Conservation (phyloP, 805 yeast species). For the Candida odintsovae region DNA sequence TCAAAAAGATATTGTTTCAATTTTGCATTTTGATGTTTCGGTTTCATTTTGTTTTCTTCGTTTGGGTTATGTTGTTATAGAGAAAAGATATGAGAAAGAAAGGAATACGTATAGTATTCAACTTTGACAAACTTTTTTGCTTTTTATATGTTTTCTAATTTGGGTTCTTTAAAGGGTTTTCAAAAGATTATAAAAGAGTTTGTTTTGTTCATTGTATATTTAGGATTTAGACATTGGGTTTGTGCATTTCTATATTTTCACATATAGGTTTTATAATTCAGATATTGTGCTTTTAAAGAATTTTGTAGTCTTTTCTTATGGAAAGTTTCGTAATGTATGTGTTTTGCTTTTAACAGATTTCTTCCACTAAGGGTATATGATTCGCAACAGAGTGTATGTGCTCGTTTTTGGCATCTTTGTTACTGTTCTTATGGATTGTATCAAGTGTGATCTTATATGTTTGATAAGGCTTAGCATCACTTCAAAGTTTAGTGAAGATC, state of each 20-base stretch:
- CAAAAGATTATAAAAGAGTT: slow-evolving; percentile 15
- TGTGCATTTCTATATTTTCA: slow-evolving; percentile 11
- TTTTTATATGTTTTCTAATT: neutral
- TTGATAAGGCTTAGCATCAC: too few species aligned
- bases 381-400: too few species aligned
- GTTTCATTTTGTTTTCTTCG: slow-evolving; percentile 3
- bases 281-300: neutral
- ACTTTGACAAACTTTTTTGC: neutral
- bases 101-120: neutral
- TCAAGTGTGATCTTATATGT: too few species aligned
- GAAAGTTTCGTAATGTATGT: neutral
- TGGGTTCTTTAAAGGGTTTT: neutral
- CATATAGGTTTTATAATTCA: neutral
- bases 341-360: too few species aligned
- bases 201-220: slow-evolving; percentile 9
- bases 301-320: neutral
- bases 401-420: too few species aligned
- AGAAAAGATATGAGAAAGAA: neutral
- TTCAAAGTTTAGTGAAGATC: too few species aligned
- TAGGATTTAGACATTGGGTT: slow-evolving; percentile 20
- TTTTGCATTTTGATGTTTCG: slow-evolving; percentile 1
- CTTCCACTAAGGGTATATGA: too few species aligned
- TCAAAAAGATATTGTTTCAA: neutral
- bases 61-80: slow-evolving; percentile 1
- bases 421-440: too few species aligned